These are phyloP conservation scores for Ogataea dorogensis DNA, from an alignment of 805 yeast genomes.

Conservation along the genomic window DNA sequence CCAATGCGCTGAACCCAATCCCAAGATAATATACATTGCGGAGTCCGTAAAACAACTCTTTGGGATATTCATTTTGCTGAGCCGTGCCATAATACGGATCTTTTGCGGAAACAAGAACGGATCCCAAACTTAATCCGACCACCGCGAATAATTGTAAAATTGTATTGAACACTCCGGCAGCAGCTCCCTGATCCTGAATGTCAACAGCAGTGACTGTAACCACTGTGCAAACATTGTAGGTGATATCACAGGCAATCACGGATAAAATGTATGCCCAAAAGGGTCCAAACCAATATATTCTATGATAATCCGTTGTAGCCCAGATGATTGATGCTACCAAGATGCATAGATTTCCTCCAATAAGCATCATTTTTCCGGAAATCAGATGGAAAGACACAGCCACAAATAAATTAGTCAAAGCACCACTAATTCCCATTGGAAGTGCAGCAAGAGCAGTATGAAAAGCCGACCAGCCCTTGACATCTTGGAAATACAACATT, in stretches of 20 bases:
- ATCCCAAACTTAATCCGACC: slow-evolving; percentile 38
- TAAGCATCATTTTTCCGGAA: slow-evolving; percentile 36
- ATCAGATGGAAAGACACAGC: slow-evolving; percentile 38
- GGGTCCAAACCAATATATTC: slow-evolving; percentile 42
- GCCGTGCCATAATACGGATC: slow-evolving; percentile 28
- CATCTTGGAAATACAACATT: slow-evolving; percentile 38
- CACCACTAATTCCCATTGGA: slow-evolving; percentile 39
- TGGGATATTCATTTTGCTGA: slow-evolving; percentile 14
- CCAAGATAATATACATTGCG: slow-evolving; percentile 38
- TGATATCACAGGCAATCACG: slow-evolving; percentile 42
- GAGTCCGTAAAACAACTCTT: slow-evolving; percentile 27
- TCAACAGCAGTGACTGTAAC: slow-evolving; percentile 38
- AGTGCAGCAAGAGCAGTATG: slow-evolving; percentile 37
- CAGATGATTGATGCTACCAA: slow-evolving; percentile 35
- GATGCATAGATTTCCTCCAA: slow-evolving; percentile 31
- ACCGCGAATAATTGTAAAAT: slow-evolving; percentile 35
- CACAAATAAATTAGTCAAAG: slow-evolving; percentile 38
- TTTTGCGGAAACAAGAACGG: slow-evolving; percentile 34
- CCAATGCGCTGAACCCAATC: slow-evolving; percentile 29
- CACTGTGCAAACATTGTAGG: slow-evolving; percentile 41
- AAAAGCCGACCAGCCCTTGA: slow-evolving; percentile 35
- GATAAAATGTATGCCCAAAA: slow-evolving; percentile 36
- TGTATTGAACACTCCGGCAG: slow-evolving; percentile 42
- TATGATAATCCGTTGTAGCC: slow-evolving; percentile 33
- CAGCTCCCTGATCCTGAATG: slow-evolving; percentile 35